Conservation (phyloP, 345 rosid species). For the Raphanus sativus region DNA sequence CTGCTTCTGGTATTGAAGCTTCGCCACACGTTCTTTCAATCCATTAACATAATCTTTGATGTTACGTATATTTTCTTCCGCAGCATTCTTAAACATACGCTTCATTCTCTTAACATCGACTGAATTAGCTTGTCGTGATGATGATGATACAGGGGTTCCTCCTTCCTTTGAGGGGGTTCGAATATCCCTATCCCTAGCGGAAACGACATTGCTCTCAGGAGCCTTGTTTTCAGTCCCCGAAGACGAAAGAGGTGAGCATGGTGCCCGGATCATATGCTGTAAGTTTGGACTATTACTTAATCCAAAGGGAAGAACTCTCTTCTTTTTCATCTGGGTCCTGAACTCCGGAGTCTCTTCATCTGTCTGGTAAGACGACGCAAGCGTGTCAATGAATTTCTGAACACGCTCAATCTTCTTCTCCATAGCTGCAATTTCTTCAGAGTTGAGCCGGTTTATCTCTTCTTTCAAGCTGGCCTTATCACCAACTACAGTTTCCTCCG, state of each 20-base stretch:
- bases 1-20: conserved; percentile 95
- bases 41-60: conserved; percentile 84
- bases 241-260: conserved; percentile 81
- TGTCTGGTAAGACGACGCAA: conserved; percentile 60
- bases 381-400: conserved; percentile 79
- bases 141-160: conserved; percentile 46
- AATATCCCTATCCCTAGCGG: conserved; percentile 40
- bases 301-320: conserved; percentile 68
- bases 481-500: conserved; percentile 57
- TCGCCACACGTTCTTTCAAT: conserved; percentile 91
- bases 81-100: conserved; percentile 92
- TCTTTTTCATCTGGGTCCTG: conserved; percentile 65
- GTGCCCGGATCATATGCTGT: conserved; percentile 73
- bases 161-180: conserved; percentile 58
- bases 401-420: conserved; percentile 91
- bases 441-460: conserved; percentile 75
- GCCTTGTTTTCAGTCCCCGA: conserved; percentile 71
- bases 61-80: conserved; percentile 86
- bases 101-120: conserved; percentile 91
- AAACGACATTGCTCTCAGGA: conserved; percentile 53
- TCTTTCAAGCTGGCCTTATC: conserved; percentile 66
- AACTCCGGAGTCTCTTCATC: conserved; percentile 49
- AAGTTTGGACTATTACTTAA: conserved; percentile 72
- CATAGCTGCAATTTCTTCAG: conserved; percentile 68
- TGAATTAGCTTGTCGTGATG: conserved; percentile 56